Base-by-base conservation (phyloP, 2,329 filamentous ascomycete species). In the Apiospora sp. region DNA sequence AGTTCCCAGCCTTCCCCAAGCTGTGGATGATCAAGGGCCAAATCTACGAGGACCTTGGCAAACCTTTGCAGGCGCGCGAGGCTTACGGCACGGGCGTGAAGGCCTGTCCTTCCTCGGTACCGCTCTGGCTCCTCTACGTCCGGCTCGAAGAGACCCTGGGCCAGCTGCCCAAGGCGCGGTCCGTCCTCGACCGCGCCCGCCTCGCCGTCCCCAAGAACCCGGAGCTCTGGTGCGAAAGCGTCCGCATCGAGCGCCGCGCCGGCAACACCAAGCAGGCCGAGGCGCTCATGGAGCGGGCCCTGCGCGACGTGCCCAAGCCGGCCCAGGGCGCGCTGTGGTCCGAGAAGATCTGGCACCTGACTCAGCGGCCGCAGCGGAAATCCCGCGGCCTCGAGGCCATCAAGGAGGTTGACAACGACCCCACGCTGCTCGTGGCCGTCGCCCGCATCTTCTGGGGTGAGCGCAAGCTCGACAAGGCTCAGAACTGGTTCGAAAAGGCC, bases 21-120 rank as follows among this genome's bases (percentile, higher is more conserved):
- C 88, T 99, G 34, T 98, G 96, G 92, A 98, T 98, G 93, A 94
- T 98, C 86, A 99, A 99, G 84, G 96, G 97, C 0, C 96, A 99
- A 81, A 96, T 98, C 75, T 99, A 99, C 86, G 93, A 98, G 80
- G 89, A 92, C 61, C 88, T 95, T 67, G 92, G 90, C 77, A 95
- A 94, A 84, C 85, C 93, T 19, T 92, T 93, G 0, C 93, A 96
- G 82, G 96, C 96, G 3, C 91, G 96, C 67, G 95, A 98, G 81
- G 95, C 96, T 0, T 98, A 96, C 83, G 91, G 90, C 73, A 92
- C 94, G 5, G 96, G 96, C 48, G 97, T 96, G 54, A 93, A 96
- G 79, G 94, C 94, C 0, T 96, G 94, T 72, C 91, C 95, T 3
- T 91, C 92, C 75, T 96, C 94, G 0, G 92, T 97, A 0, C 90